Evolutionary conservation across 169 alveolate genomes (phyloP).

Genomic region (Plasmodium blacklocki): DNA sequence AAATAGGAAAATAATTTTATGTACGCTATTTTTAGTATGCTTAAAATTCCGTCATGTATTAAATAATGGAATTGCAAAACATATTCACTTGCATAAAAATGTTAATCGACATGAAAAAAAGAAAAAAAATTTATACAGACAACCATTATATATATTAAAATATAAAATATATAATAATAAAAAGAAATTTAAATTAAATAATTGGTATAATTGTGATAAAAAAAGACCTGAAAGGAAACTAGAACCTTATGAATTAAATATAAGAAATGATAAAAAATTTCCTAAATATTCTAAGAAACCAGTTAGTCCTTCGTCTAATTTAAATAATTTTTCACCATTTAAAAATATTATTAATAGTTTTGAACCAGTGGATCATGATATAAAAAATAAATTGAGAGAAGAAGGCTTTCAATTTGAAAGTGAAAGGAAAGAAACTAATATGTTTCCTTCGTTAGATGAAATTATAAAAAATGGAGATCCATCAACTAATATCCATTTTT

Average conservation of each 20-base stretch:
- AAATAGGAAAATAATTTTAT: neutral
- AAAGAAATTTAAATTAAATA: conserved; percentile 17
- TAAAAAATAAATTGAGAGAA: conserved; percentile 59
- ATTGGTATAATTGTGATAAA: conserved; percentile 2
- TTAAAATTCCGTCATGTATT: conserved; percentile 1
- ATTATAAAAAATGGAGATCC: conserved; percentile 85
- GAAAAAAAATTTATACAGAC: conserved; percentile 8
- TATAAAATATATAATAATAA: conserved; percentile 17
- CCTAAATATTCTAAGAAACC: conserved; percentile 82
- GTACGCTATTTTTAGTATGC: conserved; percentile 9
- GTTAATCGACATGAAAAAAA: neutral
- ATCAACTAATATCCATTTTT: conserved; percentile 81
- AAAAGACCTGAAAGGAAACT: conserved; percentile 79
- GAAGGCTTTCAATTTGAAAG: conserved; percentile 68
- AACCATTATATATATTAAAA: conserved; percentile 8
- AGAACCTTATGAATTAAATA: conserved; percentile 81
- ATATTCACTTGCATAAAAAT: neutral
- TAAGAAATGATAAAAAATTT: conserved; percentile 83
- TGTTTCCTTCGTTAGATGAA: conserved; percentile 82
- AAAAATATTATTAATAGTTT: conserved; percentile 80
- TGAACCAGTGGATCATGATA: conserved; percentile 47
- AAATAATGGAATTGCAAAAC: neutral
- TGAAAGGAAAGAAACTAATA: conserved; percentile 64
- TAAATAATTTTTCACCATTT: conserved; percentile 81
- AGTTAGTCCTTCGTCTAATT: conserved; percentile 82